phyloP scores from a whole-genome alignment of 345 rosid genomes.

The Brassica incana region DNA sequence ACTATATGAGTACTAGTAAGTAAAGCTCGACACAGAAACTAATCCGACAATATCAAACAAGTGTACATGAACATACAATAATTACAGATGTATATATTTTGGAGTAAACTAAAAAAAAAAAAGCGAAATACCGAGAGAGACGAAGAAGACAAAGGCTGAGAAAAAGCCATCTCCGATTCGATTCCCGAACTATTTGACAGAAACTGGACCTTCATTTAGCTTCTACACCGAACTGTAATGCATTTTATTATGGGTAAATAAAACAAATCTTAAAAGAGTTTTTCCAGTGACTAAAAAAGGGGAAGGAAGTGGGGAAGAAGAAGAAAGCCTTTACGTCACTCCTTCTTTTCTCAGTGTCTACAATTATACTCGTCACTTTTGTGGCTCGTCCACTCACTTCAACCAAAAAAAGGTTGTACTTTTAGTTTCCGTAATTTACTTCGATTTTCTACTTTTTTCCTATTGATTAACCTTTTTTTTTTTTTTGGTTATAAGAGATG shows the following conservation, averaged over 20 bases:
- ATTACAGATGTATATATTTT: background rate
- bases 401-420: background rate
- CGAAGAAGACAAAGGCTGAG: slow-evolving; percentile 43
- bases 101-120: background rate
- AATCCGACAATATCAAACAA: slow-evolving; percentile 15
- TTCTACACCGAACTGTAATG: slow-evolving; percentile 3
- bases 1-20: background rate
- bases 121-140: slow-evolving; percentile 21
- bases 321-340: slow-evolving; percentile 23
- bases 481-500: too few relatives aligned
- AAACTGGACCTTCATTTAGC: slow-evolving; percentile 39
- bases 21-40: slow-evolving; percentile 4
- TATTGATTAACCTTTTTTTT: background rate
- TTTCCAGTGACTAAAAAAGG: slow-evolving; percentile 24
- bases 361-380: slow-evolving; percentile 23
- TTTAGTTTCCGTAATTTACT: background rate
- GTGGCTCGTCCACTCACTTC: slow-evolving; percentile 2
- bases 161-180: slow-evolving; percentile 54
- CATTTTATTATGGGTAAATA: background rate
- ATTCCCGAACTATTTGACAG: slow-evolving; percentile 17
- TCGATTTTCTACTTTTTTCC: background rate
- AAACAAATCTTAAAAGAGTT: slow-evolving; percentile 3
- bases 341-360: background rate
- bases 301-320: slow-evolving; percentile 33
- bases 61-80: slow-evolving; percentile 19